Base-by-base conservation (phyloP, 148 eudicot genomes). In the Rhododendron mucronatum region DNA sequence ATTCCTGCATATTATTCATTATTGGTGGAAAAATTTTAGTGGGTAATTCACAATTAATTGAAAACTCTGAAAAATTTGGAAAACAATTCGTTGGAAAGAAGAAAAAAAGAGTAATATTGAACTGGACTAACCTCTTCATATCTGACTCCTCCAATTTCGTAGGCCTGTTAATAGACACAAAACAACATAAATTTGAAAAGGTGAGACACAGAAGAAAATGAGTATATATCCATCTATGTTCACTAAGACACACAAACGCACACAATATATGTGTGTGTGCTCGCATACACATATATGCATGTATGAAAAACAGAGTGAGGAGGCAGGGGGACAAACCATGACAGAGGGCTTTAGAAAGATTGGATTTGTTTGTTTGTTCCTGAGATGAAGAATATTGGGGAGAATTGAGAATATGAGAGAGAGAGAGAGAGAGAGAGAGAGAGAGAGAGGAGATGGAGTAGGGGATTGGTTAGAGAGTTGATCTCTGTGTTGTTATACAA, bases 121-220 rank as follows among this genome's bases (percentile, higher is more conserved):
- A 48, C n/a, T n/a, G 37, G 65, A 23, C 80, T 74, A 84, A 84
- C 86, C 86, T 84, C 81, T 84, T 84, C 81, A 75, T 84, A 75
- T 37, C 8, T 75, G 30, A 84, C 81, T 1, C 67, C 81, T 74
- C 44, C 71, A 84, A 44, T 78, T 75, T 74, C 86, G 21, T 50
- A 75, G 2, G 44, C 81, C 86, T 84, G 86, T 33, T n/a, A 73
- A 48, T n/a, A 15, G 5, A 76, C 5, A 37, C 11, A 37, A 39
- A 76, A 16, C 12, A 76, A 20, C 44, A 20, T 11, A 76, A 10
- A n/a, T 26, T 30, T 71, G 7, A 71, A 71, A 71, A 71, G 21
- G 20, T 30, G 41, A 71, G 76, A 28, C 76, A 71, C 1, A 14
- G 76, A 71, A 14, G 33, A 69, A 12, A 4, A 71, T 71, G 3